phyloP scores from a whole-genome alignment of 2,329 filamentous ascomycete genomes.

The Polytolypa hystricis region DNA sequence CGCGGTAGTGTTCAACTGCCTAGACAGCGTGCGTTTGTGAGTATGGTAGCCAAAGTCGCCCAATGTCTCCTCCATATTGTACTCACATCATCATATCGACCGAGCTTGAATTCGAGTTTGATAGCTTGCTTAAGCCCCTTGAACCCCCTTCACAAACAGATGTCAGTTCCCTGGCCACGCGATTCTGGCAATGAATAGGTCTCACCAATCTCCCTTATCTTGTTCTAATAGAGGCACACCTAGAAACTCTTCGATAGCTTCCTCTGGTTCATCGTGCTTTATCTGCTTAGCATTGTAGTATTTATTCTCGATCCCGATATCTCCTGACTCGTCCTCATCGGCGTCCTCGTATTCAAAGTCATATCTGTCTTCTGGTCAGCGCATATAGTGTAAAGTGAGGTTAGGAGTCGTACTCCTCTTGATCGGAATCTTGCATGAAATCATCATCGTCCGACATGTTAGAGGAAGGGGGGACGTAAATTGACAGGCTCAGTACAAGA shows the following conservation, averaged over 20 bases:
- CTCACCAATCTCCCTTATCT: conserved; percentile 86
- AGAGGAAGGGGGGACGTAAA: not conserved
- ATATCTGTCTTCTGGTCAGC: conserved; percentile 44
- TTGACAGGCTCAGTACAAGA: too few species aligned
- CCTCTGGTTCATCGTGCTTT: conserved; percentile 74
- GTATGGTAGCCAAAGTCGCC: conserved; percentile 1
- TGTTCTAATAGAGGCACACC: conserved; percentile 70
- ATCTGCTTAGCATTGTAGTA: conserved; percentile 99
- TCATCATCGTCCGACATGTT: conserved; percentile 74
- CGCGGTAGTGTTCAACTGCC: conserved; percentile 85
- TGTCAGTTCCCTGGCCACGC: not conserved
- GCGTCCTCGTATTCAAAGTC: conserved; percentile 97
- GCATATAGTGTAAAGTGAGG: conserved; percentile 12
- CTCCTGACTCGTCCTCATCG: conserved; percentile 74
- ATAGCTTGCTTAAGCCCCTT: conserved; percentile 97
- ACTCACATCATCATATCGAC: conserved; percentile 67
- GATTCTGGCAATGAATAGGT: not conserved
- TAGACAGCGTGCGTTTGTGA: conserved; percentile 31
- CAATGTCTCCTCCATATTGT: not conserved
- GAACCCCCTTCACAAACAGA: conserved; percentile 54
- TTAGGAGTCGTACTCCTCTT: conserved; percentile 55
- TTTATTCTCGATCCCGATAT: conserved; percentile 97
- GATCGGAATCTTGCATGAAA: conserved; percentile 87
- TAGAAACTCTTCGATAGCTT: conserved; percentile 87
- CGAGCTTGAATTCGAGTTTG: conserved; percentile 83